Base-by-base conservation (phyloP, 1,139 yeast species). In the Arxiozyma bovina region DNA sequence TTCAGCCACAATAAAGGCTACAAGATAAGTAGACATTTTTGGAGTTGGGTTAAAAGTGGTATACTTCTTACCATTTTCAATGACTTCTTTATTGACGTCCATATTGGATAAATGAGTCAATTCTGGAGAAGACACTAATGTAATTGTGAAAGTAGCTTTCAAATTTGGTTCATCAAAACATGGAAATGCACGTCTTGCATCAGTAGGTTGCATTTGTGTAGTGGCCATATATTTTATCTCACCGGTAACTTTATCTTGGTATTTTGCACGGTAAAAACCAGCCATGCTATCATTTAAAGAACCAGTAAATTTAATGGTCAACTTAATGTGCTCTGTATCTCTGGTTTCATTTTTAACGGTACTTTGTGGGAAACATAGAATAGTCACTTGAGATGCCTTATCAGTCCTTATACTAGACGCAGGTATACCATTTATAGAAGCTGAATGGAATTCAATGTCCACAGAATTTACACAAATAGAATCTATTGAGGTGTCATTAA, bases 141-240 rank as follows among this genome's bases (percentile, higher is more conserved):
- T 75, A 56, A 87, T 79, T 55, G 79, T 81, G 64, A 82, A 87
- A 25, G 87, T 79, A 9, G 94, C 87, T 71, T 87, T 87, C 58
- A 83, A 75, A 54, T 81, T 78, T 30, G 95, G 95, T 68, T 87
- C 94, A 68, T 86, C 94, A 60, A 85, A 80, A 66, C 88, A 85
- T 20, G 95, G 95, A 73, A 87, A 84, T 0, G 94, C 91, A 64
- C 89, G 78, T 70, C 95, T 82, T 53, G 91, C 89, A 68, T 86
- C 91, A 34, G 91, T 85, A 41, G 95, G 87, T 71, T 87, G 95
- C 78, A 87, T 85, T 72, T 87, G 95, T 48, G 95, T 87, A 43
- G 91, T 82, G 50, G 88, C 84, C 75, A 85, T 78, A 59, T 77
- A 80, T 65, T 83, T 81, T 50, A 79, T 76, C 57, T 76, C 76